Evolutionary conservation across 495 filamentous ascomycete genomes (phyloP), one percentile per base, ranked within the genome.

Genomic region (Penicillium bovifimosum): DNA sequence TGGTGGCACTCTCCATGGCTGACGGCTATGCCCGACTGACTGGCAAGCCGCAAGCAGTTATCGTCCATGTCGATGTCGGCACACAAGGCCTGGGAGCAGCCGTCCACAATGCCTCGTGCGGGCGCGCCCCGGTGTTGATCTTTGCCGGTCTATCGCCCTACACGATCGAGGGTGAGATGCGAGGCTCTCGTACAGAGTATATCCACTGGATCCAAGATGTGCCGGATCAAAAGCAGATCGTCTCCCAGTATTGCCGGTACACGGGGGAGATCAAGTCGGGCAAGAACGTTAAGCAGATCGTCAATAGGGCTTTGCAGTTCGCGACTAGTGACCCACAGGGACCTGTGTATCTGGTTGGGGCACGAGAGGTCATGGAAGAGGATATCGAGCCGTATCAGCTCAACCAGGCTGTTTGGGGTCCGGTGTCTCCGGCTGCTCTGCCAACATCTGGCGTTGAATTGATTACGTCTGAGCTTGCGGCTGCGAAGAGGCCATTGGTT

Each of bases 201-300:
- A 97, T 96, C 61, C 92, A 97, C 63, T 97, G 92, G 88, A 91
- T 96, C 35, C 92, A 97, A 62, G 89, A 97, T 70, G 89, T 96
- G 6, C 92, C 91, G 1, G 90, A 97, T 55, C 92, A 97, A 71
- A 91, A 89, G 64, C 85, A 86, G 65, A 96, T 97, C 53, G 76
- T 97, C 10, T 79, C 80, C 2, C 92, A 97, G 69, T 97, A 97
- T 66, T 96, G 92, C 64, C 82, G 92, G n/a, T 97, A 96, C 64
- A 73, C 86, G 0, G 90, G 76, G 1, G 92, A 97, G 67, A 82
- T 97, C 62, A 96, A 95, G 69, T 87, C 86, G 6, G 91, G 91
- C 4, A 85, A 84, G 64, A 96, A 97, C 63, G 83, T 96, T 34
- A 97, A 97, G 72, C 92, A 96, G 73, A 88, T 96, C 76, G 88